phyloP scores from a whole-genome alignment of 2,329 filamentous ascomycete species.

The Claviceps capensis region DNA sequence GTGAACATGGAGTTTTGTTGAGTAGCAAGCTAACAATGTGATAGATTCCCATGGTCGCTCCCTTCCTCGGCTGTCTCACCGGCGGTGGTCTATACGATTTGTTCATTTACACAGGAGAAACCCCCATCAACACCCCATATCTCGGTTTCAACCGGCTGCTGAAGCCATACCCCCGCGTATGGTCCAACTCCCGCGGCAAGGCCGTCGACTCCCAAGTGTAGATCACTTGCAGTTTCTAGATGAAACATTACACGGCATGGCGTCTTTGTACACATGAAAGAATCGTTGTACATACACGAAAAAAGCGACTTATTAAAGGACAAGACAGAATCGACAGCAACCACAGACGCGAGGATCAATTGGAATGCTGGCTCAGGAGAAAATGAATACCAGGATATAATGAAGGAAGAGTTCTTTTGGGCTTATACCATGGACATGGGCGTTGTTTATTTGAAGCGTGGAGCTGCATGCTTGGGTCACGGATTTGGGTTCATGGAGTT shows the following conservation, averaged over 20 bases:
- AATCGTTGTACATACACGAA: too few species aligned
- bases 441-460: too few species aligned
- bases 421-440: too few species aligned
- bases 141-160: conserved; percentile 44
- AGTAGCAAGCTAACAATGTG: not conserved
- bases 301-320: too few species aligned
- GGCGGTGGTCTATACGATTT: conserved; percentile 55
- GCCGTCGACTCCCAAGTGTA: conserved; percentile 13
- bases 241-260: not conserved
- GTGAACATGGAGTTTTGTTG: not conserved
- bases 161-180: conserved; percentile 19
- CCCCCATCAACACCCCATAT: conserved; percentile 54
- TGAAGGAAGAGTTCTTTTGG: too few species aligned
- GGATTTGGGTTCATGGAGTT: too few species aligned
- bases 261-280: too few species aligned
- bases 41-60: conserved; percentile 58
- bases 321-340: too few species aligned
- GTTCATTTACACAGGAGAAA: conserved; percentile 57
- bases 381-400: too few species aligned
- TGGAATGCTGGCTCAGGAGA: too few species aligned
- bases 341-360: too few species aligned
- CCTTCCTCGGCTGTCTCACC: conserved; percentile 49
- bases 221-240: not conserved
- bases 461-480: too few species aligned
- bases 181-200: conserved; percentile 21